Evolutionary conservation across 2,329 filamentous ascomycete species (phyloP).

Genomic region (Nemania diffusa): DNA sequence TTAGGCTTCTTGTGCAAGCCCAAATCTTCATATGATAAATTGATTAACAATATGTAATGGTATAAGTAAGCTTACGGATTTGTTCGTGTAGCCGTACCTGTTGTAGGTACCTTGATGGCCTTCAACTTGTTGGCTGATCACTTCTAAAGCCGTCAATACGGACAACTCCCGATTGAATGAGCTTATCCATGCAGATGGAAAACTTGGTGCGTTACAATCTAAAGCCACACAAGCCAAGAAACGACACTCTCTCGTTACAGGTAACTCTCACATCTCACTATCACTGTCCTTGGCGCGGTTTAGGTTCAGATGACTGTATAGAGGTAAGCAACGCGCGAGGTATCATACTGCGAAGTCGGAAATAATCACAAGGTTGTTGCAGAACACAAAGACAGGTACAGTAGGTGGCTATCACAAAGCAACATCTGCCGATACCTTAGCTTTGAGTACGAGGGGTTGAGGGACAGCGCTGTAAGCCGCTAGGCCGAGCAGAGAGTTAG

Average conservation of each 20-base stretch:
- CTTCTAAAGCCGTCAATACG: constrained; percentile 14
- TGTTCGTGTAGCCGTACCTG: not conserved
- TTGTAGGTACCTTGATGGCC: not conserved
- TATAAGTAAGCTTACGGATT: not conserved
- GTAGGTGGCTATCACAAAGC: not conserved
- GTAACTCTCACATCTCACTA: not conserved
- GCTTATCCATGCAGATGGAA: not conserved
- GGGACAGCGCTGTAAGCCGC: constrained; percentile 30
- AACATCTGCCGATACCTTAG: constrained; percentile 44
- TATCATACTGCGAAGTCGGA: not conserved
- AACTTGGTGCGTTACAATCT: constrained; percentile 7
- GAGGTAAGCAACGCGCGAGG: constrained; percentile 17
- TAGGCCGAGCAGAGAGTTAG: constrained; percentile 32
- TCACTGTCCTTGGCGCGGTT: not conserved
- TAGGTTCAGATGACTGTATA: constrained; percentile 28
- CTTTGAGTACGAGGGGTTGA: constrained; percentile 32
- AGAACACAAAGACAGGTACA: constrained; percentile 9
- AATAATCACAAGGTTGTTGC: constrained; percentile 27
- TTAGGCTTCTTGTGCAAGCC: not conserved
- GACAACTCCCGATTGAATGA: constrained; percentile 8
- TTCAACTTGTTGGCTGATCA: constrained; percentile 8
- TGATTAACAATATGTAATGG: not conserved
- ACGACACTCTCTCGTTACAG: not conserved
- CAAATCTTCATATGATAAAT: not conserved
- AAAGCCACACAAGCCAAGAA: constrained; percentile 4